Percentiles rank a stretch among this genome's conserved stretches.
Conservation (phyloP, 202 grass and related monocot species). For the Saccharum hybrid region DNA sequence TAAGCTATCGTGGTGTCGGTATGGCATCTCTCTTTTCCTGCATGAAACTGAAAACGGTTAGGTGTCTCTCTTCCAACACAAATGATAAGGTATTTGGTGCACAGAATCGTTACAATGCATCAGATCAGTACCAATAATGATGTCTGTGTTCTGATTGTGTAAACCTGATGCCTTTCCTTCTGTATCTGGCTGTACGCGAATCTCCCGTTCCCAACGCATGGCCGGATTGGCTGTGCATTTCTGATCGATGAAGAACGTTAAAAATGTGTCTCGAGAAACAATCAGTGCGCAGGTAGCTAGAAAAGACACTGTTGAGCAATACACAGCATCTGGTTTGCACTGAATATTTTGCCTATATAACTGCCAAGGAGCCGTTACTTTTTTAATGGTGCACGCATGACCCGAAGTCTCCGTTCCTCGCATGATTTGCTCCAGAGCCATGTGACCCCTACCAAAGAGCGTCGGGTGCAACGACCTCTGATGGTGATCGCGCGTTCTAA, state of each 20-base stretch:
- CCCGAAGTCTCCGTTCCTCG: constrained; percentile 9
- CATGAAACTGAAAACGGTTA: constrained; percentile 18
- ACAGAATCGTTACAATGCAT: constrained; percentile 20
- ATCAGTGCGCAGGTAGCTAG: neutral
- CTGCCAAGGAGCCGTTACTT: constrained; percentile 26
- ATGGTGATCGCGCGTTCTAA: constrained; percentile 33
- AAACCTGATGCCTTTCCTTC: constrained; percentile 11
- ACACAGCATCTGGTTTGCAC: neutral
- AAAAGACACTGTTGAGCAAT: neutral
- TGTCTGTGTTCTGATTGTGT: constrained; percentile 16
- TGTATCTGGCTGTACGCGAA: constrained; percentile 24
- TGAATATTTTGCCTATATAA: neutral
- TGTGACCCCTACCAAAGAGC: constrained; percentile 51
- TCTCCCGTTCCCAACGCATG: neutral
- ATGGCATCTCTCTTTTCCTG: neutral
- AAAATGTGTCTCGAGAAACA: neutral
- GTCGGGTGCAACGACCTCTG: constrained; percentile 51
- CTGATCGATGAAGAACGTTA: neutral
- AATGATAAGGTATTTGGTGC: constrained; percentile 14
- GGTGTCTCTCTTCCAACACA: constrained; percentile 24
- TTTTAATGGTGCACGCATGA: constrained; percentile 28
- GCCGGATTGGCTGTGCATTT: neutral
- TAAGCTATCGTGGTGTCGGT: neutral
- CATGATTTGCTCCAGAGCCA: constrained; percentile 50
- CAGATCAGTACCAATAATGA: constrained; percentile 40